Base-by-base conservation (phyloP, 2,329 filamentous ascomycete species). In the Emmonsiellopsis sp. region DNA sequence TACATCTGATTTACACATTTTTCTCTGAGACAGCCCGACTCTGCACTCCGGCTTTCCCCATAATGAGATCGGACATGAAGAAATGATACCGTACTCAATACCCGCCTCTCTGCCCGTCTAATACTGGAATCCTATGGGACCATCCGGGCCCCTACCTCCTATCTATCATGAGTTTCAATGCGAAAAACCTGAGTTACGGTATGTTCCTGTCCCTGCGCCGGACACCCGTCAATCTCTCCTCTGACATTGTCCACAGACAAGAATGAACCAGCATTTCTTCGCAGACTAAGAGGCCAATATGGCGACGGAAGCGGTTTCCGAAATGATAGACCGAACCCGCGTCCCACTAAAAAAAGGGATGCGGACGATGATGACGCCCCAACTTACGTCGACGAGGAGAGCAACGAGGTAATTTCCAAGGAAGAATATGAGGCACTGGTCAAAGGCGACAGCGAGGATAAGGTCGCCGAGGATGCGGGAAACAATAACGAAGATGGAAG, bases 131-230 rank as follows among this genome's bases (percentile, higher is more conserved):
- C 10, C 33, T 32, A 6, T 11, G 40, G 36, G 36, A 10, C 11
- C 14, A 5, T 31, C 7, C 11, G 10, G 6, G 14, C 36, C 46
- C 13, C 1, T 40, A 34, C 31, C 40, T 13, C 40, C 13, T 17
- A 49, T 39, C 17, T 14, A 40, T 50, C 52, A 73, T 73, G 70
- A 62, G 65, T 17, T 70, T 67, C 60, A 74, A 73, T 49, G 62
- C 71, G 14, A 74, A 74, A 58, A 66, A 70, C 52, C 68, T 74
- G 50, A 66, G 63, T 53, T 74, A 74, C 53, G 71, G 72, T 74
- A 63, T 21, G 62, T 53, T 11, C 37, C 49, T 5, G 47, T 44
- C 33, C 32, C n/a, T 2, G 27, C 33, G 10, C 5, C 47, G 10
- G 27, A 34, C 48, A 55, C 57, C 13, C 58, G 46, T 7, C 17